Evolutionary conservation across 495 filamentous ascomycete species (phyloP).

Genomic region (Delitschia confertaspora): DNA sequence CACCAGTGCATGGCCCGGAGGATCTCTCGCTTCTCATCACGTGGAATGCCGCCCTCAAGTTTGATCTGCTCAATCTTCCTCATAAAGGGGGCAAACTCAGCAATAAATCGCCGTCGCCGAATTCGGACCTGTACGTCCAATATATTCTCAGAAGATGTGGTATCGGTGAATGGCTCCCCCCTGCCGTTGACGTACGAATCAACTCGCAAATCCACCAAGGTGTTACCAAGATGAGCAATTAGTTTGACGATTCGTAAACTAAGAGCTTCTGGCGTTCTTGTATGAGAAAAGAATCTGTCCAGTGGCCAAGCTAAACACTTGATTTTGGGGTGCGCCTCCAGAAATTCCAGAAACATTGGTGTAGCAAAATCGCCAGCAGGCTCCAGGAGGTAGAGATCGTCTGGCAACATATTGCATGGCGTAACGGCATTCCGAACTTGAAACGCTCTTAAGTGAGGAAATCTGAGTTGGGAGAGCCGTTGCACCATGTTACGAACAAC

Average conservation of each 20-base stretch:
- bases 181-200: slow-evolving; percentile 21
- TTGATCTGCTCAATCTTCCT: slow-evolving; percentile 30
- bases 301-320: slow-evolving; percentile 33
- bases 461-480: slow-evolving; percentile 14
- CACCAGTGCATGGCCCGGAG: slow-evolving; percentile 31
- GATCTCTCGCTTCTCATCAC: slow-evolving; percentile 33
- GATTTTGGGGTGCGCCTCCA: slow-evolving; percentile 32
- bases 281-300: slow-evolving; percentile 29
- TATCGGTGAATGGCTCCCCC: slow-evolving; percentile 28
- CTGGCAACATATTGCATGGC: slow-evolving; percentile 13
- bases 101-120: slow-evolving; percentile 29
- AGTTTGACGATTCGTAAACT: slow-evolving; percentile 18
- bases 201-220: slow-evolving; percentile 29
- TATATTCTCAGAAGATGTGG: background rate
- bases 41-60: slow-evolving; percentile 34
- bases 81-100: slow-evolving; percentile 31
- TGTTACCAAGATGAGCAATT: slow-evolving; percentile 24
- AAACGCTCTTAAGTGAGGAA: slow-evolving; percentile 30
- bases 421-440: slow-evolving; percentile 31
- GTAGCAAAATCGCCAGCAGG: background rate
- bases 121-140: slow-evolving; percentile 7
- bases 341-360: slow-evolving; percentile 26
- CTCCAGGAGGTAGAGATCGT: slow-evolving; percentile 27
- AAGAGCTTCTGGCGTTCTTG: slow-evolving; percentile 1
- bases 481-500: slow-evolving; percentile 2